Evolutionary conservation across 345 rosid genomes (phyloP), one percentile per base, ranked within the genome.

Genomic region (Pistacia integerrima): DNA sequence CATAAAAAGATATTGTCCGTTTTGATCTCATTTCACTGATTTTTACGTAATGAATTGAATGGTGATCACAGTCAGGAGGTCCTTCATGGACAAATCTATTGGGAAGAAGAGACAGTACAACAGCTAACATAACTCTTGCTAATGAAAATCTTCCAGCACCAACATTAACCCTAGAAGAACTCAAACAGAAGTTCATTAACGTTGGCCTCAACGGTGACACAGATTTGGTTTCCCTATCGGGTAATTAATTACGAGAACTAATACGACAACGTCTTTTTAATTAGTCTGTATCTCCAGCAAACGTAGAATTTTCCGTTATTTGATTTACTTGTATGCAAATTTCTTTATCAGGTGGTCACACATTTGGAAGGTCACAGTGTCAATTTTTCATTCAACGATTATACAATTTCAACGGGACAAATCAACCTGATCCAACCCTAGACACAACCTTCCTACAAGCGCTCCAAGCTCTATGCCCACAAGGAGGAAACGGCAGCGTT

Each of bases 361-460:
- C 96, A 9, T 89, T 89, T 77, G 96, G 96, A 3, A 76, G 96
- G 63, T 90, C 76, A 16, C 77, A 67, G 28, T 91, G 93, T 18
- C 4, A 14, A 12, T 64, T 75, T 0, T 87, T 91, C 77, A 12
- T 0, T 2, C n/a, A n/a, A 2, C 77, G 96, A 1, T 74, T 91
- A 33, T 89, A 75, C 84, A 77, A 88, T 76, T 91, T 88, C 80
- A 89, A 4, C 55, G 30, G 36, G 22, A 80, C 86, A 0, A 83
- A 82, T 8, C 72, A 14, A 22, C 88, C 93, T 0, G 96, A 91
- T 63, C 91, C 89, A 3, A 81, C 86, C 14, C 11, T 91, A 16
- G 77, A 90, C 85, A 2, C 89, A 30, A 83, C 87, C 13, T 84
- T 74, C 70, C 78, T 85, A 63, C 73, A 38, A 20, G 66, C 36